phyloP scores from a whole-genome alignment of 2,329 filamentous ascomycete genomes.

The Clonostachys byssicola region DNA sequence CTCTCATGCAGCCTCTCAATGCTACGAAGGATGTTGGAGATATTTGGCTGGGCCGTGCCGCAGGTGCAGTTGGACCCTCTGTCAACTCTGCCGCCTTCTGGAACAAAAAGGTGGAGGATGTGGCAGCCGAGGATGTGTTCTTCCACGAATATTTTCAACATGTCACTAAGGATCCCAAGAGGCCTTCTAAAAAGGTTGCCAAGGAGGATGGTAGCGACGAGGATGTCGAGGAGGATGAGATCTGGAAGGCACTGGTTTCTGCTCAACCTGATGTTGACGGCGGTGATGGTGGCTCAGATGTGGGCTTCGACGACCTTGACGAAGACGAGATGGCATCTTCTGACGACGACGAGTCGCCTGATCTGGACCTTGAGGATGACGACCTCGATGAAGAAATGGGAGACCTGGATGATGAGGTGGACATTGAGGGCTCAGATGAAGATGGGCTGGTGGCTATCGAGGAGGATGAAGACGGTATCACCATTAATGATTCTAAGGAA shows the following conservation, averaged over 20 bases:
- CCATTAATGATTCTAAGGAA: conserved; percentile 54
- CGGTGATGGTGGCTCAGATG: conserved; percentile 49
- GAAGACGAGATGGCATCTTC: conserved; percentile 45
- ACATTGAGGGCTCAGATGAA: conserved; percentile 48
- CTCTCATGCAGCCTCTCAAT: conserved; percentile 91
- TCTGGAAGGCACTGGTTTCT: conserved; percentile 87
- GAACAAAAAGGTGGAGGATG: conserved; percentile 82
- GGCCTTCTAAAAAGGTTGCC: conserved; percentile 38
- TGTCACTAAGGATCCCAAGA: conserved; percentile 46
- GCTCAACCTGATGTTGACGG: conserved; percentile 63
- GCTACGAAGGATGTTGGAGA: conserved; percentile 47
- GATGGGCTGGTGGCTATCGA: conserved; percentile 45
- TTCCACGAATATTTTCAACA: conserved; percentile 96
- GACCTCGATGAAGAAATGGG: conserved; percentile 37
- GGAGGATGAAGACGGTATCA: conserved; percentile 25
- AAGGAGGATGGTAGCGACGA: conserved; percentile 43
- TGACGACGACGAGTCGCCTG: conserved; percentile 33
- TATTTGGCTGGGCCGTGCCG: conserved; percentile 47
- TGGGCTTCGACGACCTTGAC: conserved; percentile 40
- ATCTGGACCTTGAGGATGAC: conserved; percentile 33
- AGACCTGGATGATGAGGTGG: conserved; percentile 32
- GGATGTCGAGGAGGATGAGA: conserved; percentile 70
- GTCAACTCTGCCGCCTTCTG: conserved; percentile 90
- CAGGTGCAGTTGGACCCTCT: conserved; percentile 25
- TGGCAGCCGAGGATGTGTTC: conserved; percentile 90